These are phyloP conservation scores for Metschnikowia proteae DNA, from an alignment of 805 yeast species.

Conservation along the genomic window DNA sequence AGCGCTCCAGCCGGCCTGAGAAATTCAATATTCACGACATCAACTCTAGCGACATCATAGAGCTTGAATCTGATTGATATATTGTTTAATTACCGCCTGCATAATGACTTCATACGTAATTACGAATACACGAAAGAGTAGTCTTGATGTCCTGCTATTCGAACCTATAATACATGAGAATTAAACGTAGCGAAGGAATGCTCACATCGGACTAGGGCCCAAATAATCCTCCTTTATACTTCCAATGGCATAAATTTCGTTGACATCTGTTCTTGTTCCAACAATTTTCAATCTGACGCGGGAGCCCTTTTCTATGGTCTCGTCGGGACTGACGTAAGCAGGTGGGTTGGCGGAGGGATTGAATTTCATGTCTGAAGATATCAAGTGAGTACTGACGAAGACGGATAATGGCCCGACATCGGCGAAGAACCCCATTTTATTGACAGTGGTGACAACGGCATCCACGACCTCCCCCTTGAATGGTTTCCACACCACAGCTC, in stretches of 20 bases:
- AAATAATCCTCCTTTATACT: constrained; percentile 96
- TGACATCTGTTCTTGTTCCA: constrained; percentile 96
- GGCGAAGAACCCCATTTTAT: constrained; percentile 93
- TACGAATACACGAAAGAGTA: background rate
- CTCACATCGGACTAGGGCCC: constrained; percentile 63
- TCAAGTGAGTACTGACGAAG: constrained; percentile 89
- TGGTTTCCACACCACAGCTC: constrained; percentile 98
- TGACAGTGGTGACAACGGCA: constrained; percentile 90
- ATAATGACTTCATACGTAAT: background rate
- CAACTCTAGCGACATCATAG: constrained; percentile 13
- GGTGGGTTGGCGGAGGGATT: constrained; percentile 97
- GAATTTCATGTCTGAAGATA: constrained; percentile 89
- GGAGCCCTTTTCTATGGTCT: constrained; percentile 89
- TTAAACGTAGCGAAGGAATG: background rate
- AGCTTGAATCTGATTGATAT: constrained; percentile 10
- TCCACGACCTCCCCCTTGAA: constrained; percentile 99
- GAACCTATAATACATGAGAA: constrained; percentile 14
- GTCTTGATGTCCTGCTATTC: background rate
- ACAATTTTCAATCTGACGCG: constrained; percentile 92
- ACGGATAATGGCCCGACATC: constrained; percentile 97
- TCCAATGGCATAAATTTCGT: constrained; percentile 95
- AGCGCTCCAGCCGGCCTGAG: constrained; percentile 9
- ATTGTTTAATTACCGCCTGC: background rate
- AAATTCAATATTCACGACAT: constrained; percentile 12
- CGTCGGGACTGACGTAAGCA: constrained; percentile 94